phyloP scores from a whole-genome alignment of 805 yeast species.

The Yarrowia porcina region DNA sequence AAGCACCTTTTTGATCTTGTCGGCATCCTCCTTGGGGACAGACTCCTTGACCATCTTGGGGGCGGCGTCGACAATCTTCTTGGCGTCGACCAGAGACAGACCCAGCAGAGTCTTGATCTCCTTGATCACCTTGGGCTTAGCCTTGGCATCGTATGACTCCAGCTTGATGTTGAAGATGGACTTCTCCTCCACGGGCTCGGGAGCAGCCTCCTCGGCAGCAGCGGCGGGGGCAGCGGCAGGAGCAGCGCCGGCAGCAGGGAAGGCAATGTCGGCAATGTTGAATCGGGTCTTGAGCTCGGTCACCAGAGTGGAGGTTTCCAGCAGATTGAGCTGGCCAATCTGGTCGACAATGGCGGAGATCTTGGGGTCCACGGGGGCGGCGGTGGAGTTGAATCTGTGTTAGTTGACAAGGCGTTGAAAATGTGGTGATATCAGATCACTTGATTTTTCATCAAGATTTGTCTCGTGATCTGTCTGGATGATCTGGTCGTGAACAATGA shows the following conservation, averaged over 20 bases:
- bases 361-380: constrained; percentile 71
- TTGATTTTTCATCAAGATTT: too few relatives aligned
- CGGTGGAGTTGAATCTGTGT: constrained; percentile 40
- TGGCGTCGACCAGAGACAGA: constrained; percentile 90
- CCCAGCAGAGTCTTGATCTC: constrained; percentile 92
- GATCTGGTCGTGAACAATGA: neutral
- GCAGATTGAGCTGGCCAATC: constrained; percentile 82
- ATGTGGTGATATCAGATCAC: too few relatives aligned
- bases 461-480: neutral
- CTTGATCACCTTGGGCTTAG: constrained; percentile 96
- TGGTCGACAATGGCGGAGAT: constrained; percentile 83
- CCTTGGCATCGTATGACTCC: constrained; percentile 89
- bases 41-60: constrained; percentile 95
- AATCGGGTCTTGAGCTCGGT: constrained; percentile 65
- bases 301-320: constrained; percentile 88
- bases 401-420: neutral
- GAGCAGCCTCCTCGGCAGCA: constrained; percentile 69
- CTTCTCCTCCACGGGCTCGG: constrained; percentile 85
- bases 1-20: constrained; percentile 85
- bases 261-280: constrained; percentile 89
- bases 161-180: constrained; percentile 88
- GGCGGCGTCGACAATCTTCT: constrained; percentile 96
- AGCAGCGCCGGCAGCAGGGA: constrained; percentile 68
- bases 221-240: constrained; percentile 60
- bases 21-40: constrained; percentile 96